These are phyloP conservation scores for Endocladia muricata DNA, from an alignment of 31 red algal species.

Conservation along the genomic window DNA sequence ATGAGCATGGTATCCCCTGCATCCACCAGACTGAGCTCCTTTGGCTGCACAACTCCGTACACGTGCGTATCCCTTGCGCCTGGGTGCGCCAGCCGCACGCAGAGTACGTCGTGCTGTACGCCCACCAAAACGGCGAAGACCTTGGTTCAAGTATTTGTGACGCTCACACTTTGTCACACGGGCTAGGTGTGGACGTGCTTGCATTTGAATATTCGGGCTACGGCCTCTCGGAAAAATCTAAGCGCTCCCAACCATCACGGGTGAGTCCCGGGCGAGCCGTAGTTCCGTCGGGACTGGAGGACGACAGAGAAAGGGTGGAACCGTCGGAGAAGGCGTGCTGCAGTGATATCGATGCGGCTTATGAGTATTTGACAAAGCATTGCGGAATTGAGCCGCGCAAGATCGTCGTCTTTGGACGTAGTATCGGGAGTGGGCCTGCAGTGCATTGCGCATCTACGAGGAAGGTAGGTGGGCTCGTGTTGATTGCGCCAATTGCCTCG, in stretches of 20 bases:
- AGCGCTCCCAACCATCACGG: neutral
- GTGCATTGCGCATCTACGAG: conserved; percentile 52
- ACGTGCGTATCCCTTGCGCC: conserved; percentile 45
- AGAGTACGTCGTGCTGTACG: conserved; percentile 58
- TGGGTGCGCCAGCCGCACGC: conserved; percentile 39
- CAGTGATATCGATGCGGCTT: conserved; percentile 60
- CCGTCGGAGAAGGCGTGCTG: conserved; percentile 69
- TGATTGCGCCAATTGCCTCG: conserved; percentile 74
- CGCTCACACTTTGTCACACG: conserved; percentile 39
- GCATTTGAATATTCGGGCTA: conserved; percentile 92
- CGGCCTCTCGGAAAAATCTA: conserved; percentile 62
- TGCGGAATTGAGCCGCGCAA: conserved; percentile 28
- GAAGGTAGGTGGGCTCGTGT: conserved; percentile 52
- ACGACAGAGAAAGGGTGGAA: conserved; percentile 20
- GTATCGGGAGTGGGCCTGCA: conserved; percentile 66
- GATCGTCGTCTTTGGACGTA: conserved; percentile 67
- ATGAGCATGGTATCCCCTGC: conserved; percentile 18
- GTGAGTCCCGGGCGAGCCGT: conserved; percentile 9
- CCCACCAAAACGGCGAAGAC: conserved; percentile 78
- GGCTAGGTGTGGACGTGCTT: conserved; percentile 60
- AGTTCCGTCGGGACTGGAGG: neutral
- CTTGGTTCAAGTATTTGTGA: conserved; percentile 57
- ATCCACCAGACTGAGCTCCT: conserved; percentile 33
- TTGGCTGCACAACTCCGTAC: conserved; percentile 46
- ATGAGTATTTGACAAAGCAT: conserved; percentile 40